Evolutionary conservation across 768 basidiomycete genomes (phyloP), one percentile per base, ranked within the genome.

Genomic region (Phaffia tasmanica): DNA sequence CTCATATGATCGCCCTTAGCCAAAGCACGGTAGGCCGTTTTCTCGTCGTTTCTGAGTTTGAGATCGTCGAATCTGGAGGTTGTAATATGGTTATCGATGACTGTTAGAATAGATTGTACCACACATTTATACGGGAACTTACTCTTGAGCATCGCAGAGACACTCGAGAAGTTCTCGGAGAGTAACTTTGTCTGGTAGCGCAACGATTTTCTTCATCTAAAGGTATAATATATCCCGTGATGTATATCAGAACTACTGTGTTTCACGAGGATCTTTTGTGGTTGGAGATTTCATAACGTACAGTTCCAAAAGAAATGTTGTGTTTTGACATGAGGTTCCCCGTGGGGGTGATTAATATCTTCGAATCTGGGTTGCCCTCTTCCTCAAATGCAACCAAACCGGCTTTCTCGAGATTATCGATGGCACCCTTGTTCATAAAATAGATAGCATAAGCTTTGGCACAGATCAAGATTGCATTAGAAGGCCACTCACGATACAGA

Each of bases 401-500:
- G 29, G 48, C 60, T 35, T 67, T 30, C 25, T 49, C 47, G 18
- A 69, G 63, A 27, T 42, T 64, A 7, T 53, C 49, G 57, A 64
- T 50, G 1, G 67, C 67, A 1, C 58, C 61, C 23, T 49, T 21
- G 49, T 59, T 42, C 35, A 42, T 42, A 42, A 4, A 42, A 11
- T 5, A 42, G 35, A 54, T 16, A 5, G 53, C 9, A 16, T 30
- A 54, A 23, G n/a, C 23, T 23, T 4, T 15, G 29, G 29, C 15
- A 16, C 29, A 54, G 29, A 23, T 30, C 23, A 54, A 54, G 15
- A 54, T 16, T 16, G 23, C 9, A 16, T 54, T 23, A 15, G 15
- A 23, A 23, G 4, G 53, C 53, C 4, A 23, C 53, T 54, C 60
- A 85, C 35, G 35, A 42, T 42, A 42, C 35, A 78, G 1, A 83